phyloP scores from a whole-genome alignment of 106 monocot genomes.

The Dendrobium officinale region DNA sequence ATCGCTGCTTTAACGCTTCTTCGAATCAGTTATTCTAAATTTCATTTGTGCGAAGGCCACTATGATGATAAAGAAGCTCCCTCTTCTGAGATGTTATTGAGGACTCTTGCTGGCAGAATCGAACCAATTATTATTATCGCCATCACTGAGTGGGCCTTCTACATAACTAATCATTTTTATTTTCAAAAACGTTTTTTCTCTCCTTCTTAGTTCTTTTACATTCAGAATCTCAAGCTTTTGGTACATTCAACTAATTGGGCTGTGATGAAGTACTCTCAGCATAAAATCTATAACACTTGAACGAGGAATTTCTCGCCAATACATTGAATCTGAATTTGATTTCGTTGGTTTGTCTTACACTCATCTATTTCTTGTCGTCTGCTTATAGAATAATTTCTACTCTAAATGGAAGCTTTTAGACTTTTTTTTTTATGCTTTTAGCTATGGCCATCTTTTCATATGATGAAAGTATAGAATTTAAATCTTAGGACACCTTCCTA shows the following conservation, averaged over 20 bases:
- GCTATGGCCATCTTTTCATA: neutral
- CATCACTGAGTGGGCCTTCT: constrained; percentile 18
- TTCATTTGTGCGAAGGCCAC: neutral
- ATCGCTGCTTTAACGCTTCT: neutral
- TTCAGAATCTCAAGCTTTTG: too few species aligned
- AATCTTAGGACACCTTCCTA: constrained; percentile 53
- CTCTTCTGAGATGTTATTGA: constrained; percentile 23
- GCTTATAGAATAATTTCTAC: too few species aligned
- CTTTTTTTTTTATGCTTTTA: too few species aligned
- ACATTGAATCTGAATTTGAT: constrained; percentile 21
- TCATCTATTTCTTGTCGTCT: neutral
- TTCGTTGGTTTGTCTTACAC: neutral
- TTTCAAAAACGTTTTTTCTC: neutral
- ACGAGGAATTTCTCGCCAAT: neutral
- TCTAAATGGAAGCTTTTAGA: too few species aligned
- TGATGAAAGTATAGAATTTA: constrained; percentile 26
- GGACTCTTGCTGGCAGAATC: constrained; percentile 33
- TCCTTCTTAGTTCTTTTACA: neutral
- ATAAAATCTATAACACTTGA: constrained; percentile 39
- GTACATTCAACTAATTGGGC: neutral
- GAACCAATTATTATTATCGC: constrained; percentile 15
- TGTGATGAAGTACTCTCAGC: constrained; percentile 14
- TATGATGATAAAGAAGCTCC: constrained; percentile 32
- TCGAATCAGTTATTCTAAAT: neutral
- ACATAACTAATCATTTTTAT: too few species aligned